phyloP scores from a whole-genome alignment of 2,329 filamentous ascomycete genomes.

The Lasiodiplodia gonubiensis region DNA sequence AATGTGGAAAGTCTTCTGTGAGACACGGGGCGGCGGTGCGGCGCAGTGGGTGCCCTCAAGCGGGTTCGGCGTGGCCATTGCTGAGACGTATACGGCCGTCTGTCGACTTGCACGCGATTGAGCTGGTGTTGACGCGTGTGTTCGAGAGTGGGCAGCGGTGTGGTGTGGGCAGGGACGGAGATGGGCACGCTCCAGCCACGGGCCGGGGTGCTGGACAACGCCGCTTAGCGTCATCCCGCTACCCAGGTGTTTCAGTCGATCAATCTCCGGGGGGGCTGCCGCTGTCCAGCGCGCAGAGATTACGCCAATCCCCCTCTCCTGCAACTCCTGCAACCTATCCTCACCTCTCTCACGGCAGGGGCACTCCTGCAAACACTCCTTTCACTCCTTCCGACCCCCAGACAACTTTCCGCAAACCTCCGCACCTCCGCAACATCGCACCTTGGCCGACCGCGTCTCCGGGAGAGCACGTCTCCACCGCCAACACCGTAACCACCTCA shows the following conservation, averaged over 20 bases:
- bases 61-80: conserved; percentile 44
- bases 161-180: neutral
- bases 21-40: conserved; percentile 55
- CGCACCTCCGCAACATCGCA: neutral
- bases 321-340: neutral
- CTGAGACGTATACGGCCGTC: neutral
- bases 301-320: conserved; percentile 24
- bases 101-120: neutral
- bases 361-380: conserved; percentile 19
- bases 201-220: neutral
- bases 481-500: conserved; percentile 7
- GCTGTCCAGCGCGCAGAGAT: no score
- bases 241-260: conserved; percentile 22
- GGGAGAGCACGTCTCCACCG: conserved; percentile 13
- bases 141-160: neutral
- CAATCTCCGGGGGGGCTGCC: no score
- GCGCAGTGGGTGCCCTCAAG: conserved; percentile 39
- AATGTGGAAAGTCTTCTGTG: conserved; percentile 71
- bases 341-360: conserved; percentile 16
- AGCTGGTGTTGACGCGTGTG: neutral
- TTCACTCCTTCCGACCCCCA: neutral
- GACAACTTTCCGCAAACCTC: conserved; percentile 1
- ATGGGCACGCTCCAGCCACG: neutral
- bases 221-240: conserved; percentile 25
- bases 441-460: neutral